These are phyloP conservation scores for Ganoderma boninense DNA, from an alignment of 1,284 basidiomycete species.

Conservation along the genomic window DNA sequence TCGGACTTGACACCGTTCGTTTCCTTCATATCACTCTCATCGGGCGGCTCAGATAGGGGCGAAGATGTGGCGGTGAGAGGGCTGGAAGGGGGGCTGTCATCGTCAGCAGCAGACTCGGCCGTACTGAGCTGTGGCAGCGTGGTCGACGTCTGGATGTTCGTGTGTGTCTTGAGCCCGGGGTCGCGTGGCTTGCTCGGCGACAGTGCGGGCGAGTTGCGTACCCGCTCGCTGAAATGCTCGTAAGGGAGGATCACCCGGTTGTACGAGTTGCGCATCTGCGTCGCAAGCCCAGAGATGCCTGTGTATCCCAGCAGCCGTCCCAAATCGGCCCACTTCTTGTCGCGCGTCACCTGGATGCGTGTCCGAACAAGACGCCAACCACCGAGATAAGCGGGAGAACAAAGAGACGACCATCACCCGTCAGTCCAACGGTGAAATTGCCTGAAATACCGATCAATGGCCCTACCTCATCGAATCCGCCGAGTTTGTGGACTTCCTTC, in stretches of 20 bases:
- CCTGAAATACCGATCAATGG: conserved; percentile 8
- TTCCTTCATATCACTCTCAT: conserved; percentile 71
- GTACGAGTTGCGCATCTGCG: conserved; percentile 92
- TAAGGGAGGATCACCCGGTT: conserved; percentile 92
- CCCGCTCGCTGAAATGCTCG: conserved; percentile 87
- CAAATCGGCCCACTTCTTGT: conserved; percentile 88
- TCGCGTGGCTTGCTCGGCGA: conserved; percentile 47
- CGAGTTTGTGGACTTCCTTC: conserved; percentile 89
- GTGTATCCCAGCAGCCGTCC: conserved; percentile 85
- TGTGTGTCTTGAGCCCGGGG: conserved; percentile 51
- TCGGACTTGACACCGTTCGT: conserved; percentile 36
- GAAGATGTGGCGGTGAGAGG: conserved; percentile 78
- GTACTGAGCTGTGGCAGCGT: conserved; percentile 51
- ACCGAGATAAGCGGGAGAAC: not conserved
- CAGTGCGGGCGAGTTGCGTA: conserved; percentile 67
- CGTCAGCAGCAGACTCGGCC: conserved; percentile 25
- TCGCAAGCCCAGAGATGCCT: conserved; percentile 83
- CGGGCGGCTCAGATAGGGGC: conserved; percentile 80
- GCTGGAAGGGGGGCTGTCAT: conserved; percentile 68
- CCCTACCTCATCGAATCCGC: conserved; percentile 85
- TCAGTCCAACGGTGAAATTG: conserved; percentile 20
- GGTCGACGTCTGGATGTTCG: conserved; percentile 49
- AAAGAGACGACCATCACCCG: conserved; percentile 6
- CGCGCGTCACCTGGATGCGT: conserved; percentile 69
- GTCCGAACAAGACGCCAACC: conserved; percentile 32